These are phyloP conservation scores for Pseudognaphalium luteoalbum DNA, from an alignment of 129 eudicot species.

Conservation along the genomic window DNA sequence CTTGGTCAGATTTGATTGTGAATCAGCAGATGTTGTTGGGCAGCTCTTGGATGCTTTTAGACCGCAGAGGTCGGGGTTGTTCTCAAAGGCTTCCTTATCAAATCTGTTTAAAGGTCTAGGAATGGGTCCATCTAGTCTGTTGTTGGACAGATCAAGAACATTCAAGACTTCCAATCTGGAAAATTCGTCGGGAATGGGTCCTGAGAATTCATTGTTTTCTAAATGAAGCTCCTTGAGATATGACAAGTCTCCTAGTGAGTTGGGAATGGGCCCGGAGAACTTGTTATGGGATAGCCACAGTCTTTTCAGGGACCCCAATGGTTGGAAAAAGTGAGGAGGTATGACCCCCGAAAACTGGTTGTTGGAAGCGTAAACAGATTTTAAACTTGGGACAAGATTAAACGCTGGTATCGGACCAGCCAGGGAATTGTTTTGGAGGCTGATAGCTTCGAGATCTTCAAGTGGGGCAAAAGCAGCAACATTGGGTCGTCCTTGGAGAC, in stretches of 20 bases:
- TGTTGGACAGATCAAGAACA: constrained; percentile 40
- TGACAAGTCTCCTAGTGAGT: constrained; percentile 33
- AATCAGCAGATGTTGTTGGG: background rate
- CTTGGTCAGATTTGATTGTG: background rate
- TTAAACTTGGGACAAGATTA: constrained; percentile 38
- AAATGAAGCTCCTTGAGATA: constrained; percentile 37
- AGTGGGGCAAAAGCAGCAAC: constrained; percentile 32
- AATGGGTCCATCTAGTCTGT: constrained; percentile 55
- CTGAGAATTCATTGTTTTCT: constrained; percentile 49
- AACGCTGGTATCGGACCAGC: constrained; percentile 60
- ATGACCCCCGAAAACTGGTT: constrained; percentile 65
- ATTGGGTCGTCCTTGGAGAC: constrained; percentile 48
- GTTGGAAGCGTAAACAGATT: constrained; percentile 29
- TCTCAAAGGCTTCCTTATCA: constrained; percentile 37
- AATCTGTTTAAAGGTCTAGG: constrained; percentile 47
- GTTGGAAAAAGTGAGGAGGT: constrained; percentile 41
- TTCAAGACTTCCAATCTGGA: constrained; percentile 29
- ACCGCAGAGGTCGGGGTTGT: constrained; percentile 53
- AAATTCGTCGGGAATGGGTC: constrained; percentile 42
- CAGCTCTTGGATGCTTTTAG: constrained; percentile 36
- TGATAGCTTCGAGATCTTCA: constrained; percentile 32
- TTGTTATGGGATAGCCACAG: constrained; percentile 47
- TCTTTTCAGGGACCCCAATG: constrained; percentile 45
- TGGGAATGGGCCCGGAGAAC: constrained; percentile 57
- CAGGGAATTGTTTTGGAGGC: constrained; percentile 53